Evolutionary conservation across 2,329 filamentous ascomycete genomes (phyloP), one percentile per base, ranked within the genome.

Genomic region (Beauveria rudraprayagi): DNA sequence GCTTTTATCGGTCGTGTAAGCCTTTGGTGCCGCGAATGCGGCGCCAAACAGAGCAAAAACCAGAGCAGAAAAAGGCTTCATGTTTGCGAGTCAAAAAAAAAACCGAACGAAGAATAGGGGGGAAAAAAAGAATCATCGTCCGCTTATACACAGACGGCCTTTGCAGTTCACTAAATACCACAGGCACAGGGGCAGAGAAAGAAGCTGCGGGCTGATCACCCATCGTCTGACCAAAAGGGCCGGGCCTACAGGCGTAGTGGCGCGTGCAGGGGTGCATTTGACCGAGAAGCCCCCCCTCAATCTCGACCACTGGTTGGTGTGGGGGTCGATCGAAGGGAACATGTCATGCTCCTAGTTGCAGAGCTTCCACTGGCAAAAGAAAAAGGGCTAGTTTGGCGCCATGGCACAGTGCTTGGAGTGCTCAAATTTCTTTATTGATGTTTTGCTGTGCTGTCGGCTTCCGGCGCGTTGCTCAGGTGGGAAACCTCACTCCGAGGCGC

Each of bases 241-340:
- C 50, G 51, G 55, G 16, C 51, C 51, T 41, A 37, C 26, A 26
- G 43, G 30, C 30, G 8, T 55, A 24, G 51, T 46, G 57, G 53
- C 41, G 50, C 8, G 58, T 22, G n/a, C 22, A 50, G 58, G 58
- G 51, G 48, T 51, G 58, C 30, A 55, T 48, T 55, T 55, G 58
- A 34, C 58, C 51, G 58, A 61, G 51, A 50, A 28, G 14, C 11
- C 17, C 43, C 43, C 58, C 50, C 58, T 19, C 43, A 17, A 55
- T 61, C 51, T 41, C 10, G 43, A 28, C 57, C 51, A 54, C 41
- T 46, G 19, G 41, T 41, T 30, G 41, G 26, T 44, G 41, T 24
- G 30, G 37, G 30, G 30, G 30, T 34, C 30, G 34, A 41, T 43
- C 3, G 22, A 26, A 19, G 52, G 52, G 24, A 43, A n/a, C 34